Conservation (phyloP, 2,329 filamentous ascomycete species). For the Thielaviopsis cerberus region DNA sequence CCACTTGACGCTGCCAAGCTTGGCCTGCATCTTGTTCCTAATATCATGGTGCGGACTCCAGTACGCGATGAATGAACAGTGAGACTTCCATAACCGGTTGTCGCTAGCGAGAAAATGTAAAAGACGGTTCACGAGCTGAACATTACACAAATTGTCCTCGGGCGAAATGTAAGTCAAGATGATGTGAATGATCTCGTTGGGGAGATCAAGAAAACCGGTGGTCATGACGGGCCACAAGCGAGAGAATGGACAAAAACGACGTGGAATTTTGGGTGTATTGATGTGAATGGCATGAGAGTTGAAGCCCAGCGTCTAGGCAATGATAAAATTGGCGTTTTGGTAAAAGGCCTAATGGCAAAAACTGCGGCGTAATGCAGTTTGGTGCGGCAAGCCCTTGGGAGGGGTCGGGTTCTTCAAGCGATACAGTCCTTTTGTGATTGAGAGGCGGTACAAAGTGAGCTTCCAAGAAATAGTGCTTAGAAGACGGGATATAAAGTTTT, state of each 20-base stretch:
- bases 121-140: slow-evolving; percentile 40
- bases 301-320: background rate
- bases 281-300: background rate
- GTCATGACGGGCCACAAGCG: background rate
- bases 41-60: slow-evolving; percentile 57
- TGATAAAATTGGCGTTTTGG: no score
- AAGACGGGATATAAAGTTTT: no score
- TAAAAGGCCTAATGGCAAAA: no score
- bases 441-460: no score
- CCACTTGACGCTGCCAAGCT: slow-evolving; percentile 49
- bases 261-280: background rate
- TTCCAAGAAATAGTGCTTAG: no score
- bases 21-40: slow-evolving; percentile 31
- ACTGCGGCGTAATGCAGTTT: no score
- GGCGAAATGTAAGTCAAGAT: slow-evolving; percentile 49
- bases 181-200: slow-evolving; percentile 69
- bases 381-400: no score
- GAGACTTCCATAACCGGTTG: slow-evolving; percentile 59
- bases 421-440: no score
- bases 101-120: slow-evolving; percentile 50
- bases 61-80: slow-evolving; percentile 54
- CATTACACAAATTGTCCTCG: slow-evolving; percentile 29
- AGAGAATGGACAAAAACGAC: background rate
- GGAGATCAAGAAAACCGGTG: slow-evolving; percentile 27
- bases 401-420: no score